These are phyloP conservation scores for Phytophthora ramorum DNA, from an alignment of 352 stramenopile genomes.

Conservation along the genomic window DNA sequence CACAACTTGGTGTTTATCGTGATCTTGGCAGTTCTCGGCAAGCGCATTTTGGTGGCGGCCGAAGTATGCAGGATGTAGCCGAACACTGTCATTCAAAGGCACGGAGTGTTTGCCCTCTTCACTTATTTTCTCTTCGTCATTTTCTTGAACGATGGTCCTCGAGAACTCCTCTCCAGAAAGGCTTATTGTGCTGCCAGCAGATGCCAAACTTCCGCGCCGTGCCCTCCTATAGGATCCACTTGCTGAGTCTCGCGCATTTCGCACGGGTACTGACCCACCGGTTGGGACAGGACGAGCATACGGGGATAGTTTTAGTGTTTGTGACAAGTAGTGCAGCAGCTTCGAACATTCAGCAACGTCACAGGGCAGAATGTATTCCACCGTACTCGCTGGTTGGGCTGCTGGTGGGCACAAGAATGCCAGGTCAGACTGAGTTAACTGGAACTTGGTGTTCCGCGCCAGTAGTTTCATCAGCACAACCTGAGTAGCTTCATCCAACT, in stretches of 20 bases:
- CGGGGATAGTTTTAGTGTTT: constrained; percentile 60
- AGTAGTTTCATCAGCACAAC: constrained; percentile 90
- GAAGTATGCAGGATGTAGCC: constrained; percentile 46
- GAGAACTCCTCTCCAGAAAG: constrained; percentile 29
- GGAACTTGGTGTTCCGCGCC: constrained; percentile 86
- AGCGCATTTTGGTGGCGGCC: constrained; percentile 28
- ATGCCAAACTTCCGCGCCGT: constrained; percentile 33
- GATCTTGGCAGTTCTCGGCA: constrained; percentile 7
- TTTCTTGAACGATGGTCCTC: constrained; percentile 14
- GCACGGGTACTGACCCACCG: constrained; percentile 19
- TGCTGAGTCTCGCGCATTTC: constrained; percentile 24
- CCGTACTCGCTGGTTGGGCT: constrained; percentile 40
- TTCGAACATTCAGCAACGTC: constrained; percentile 42
- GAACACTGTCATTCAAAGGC: constrained; percentile 14
- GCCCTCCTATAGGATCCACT: constrained; percentile 19
- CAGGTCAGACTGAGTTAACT: constrained; percentile 76
- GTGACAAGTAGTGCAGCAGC: constrained; percentile 65
- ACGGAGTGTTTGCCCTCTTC: neutral
- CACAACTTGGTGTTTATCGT: neutral
- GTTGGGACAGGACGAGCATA: constrained; percentile 65
- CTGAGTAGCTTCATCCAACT: constrained; percentile 87
- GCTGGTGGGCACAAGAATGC: constrained; percentile 77
- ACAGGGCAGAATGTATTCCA: constrained; percentile 56
- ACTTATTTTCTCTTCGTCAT: neutral
- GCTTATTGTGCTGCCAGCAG: constrained; percentile 28